These are phyloP conservation scores for Tarenaya hassleriana DNA, from an alignment of 345 rosid species.

Conservation along the genomic window DNA sequence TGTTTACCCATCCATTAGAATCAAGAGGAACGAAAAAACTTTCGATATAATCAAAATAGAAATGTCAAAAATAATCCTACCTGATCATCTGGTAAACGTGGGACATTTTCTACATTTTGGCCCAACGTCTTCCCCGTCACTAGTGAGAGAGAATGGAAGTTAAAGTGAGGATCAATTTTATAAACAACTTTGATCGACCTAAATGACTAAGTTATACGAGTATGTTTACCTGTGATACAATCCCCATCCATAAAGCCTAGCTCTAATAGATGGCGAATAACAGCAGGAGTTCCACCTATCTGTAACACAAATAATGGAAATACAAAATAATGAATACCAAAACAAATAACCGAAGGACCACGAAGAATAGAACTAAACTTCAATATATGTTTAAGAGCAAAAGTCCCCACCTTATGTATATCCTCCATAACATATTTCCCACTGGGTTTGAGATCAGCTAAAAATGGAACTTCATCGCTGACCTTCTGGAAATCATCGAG, in stretches of 20 bases:
- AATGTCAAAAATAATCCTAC: constrained; percentile 30
- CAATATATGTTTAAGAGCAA: too few relatives aligned
- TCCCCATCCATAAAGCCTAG: constrained; percentile 59
- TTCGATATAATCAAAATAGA: background rate
- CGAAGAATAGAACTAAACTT: too few relatives aligned
- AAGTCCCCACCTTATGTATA: constrained; percentile 77
- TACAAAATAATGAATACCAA: constrained; percentile 12
- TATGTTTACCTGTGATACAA: constrained; percentile 62
- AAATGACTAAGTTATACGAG: constrained; percentile 1
- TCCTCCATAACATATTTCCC: constrained; percentile 99
- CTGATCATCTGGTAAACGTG: constrained; percentile 72
- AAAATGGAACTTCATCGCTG: constrained; percentile 82
- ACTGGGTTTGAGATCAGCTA: constrained; percentile 96
- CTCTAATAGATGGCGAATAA: constrained; percentile 64
- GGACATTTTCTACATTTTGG: constrained; percentile 62
- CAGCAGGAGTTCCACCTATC: constrained; percentile 86
- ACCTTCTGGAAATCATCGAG: constrained; percentile 96
- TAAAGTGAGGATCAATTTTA: constrained; percentile 3
- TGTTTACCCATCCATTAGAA: constrained; percentile 8
- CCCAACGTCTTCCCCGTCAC: constrained; percentile 94
- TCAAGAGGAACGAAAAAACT: constrained; percentile 14
- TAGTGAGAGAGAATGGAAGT: constrained; percentile 22
- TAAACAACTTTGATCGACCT: constrained; percentile 3
- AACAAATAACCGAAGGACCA: too few relatives aligned
- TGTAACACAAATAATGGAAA: constrained; percentile 19